Percentiles rank a stretch among this genome's conserved stretches.
phyloP scores from a whole-genome alignment of 1,284 basidiomycete species.

The Kwoniella shivajii region DNA sequence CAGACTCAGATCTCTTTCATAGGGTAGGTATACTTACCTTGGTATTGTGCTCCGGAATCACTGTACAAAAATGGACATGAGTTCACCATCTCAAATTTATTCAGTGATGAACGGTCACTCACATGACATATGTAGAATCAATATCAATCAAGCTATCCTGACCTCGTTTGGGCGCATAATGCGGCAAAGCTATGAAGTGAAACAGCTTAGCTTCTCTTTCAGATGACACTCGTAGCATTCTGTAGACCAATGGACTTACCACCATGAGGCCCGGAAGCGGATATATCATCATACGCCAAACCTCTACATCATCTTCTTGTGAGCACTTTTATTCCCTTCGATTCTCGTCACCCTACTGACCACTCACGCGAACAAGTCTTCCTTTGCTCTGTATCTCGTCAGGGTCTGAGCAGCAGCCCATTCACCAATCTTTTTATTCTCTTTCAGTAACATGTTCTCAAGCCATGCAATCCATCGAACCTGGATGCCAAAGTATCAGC shows the following conservation, averaged over 20 bases:
- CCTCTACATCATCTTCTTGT: conserved; percentile 59
- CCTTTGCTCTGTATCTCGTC: conserved; percentile 73
- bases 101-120: conserved; percentile 41
- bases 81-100: background rate
- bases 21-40: conserved; percentile 34
- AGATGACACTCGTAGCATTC: background rate
- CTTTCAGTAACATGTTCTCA: conserved; percentile 73
- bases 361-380: conserved; percentile 68
- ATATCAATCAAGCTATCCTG: conserved; percentile 72
- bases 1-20: conserved; percentile 11
- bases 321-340: background rate
- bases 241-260: conserved; percentile 29
- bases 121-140: conserved; percentile 87
- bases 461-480: conserved; percentile 85
- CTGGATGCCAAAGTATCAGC: conserved; percentile 17
- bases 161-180: conserved; percentile 81
- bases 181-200: conserved; percentile 70
- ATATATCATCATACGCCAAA: conserved; percentile 91
- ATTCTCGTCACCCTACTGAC: too few species aligned
- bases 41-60: conserved; percentile 85
- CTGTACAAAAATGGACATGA: conserved; percentile 55
- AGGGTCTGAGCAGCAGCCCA: conserved; percentile 86
- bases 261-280: conserved; percentile 82
- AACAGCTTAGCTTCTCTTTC: background rate
- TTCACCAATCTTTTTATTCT: conserved; percentile 78